These are phyloP conservation scores for Cutaneotrichosporon spelunceum DNA, from an alignment of 1,284 basidiomycete species.

Conservation along the genomic window DNA sequence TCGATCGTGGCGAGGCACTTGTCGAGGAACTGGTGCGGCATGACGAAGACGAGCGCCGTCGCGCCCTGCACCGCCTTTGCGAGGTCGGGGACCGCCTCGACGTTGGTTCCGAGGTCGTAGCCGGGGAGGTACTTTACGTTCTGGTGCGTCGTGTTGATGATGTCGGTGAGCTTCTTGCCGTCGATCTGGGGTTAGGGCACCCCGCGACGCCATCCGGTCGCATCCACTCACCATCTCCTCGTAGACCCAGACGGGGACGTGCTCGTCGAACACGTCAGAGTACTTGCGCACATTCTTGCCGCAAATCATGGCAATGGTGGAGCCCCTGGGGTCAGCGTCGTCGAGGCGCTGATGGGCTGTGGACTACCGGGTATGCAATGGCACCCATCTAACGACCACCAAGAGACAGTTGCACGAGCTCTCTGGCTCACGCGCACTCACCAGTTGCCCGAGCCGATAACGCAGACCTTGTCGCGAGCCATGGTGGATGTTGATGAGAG, in stretches of 20 bases:
- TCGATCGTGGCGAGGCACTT: conserved; percentile 51
- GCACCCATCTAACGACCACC: neutral
- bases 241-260: conserved; percentile 56
- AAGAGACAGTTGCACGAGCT: neutral
- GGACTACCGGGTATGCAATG: neutral
- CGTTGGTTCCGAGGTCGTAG: conserved; percentile 55
- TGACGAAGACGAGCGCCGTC: conserved; percentile 58
- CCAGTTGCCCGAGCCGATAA: conserved; percentile 57
- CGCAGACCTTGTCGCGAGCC: conserved; percentile 55
- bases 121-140: conserved; percentile 55
- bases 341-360: neutral
- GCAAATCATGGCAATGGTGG: conserved; percentile 58
- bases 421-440: conserved; percentile 16
- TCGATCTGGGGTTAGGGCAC: conserved; percentile 47
- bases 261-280: conserved; percentile 52
- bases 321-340: conserved; percentile 51
- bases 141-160: conserved; percentile 57
- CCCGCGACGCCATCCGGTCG: neutral
- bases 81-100: conserved; percentile 56
- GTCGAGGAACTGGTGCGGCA: conserved; percentile 56
- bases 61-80: conserved; percentile 56
- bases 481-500: conserved; percentile 10
- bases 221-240: conserved; percentile 53
- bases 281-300: conserved; percentile 53
- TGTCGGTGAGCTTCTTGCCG: conserved; percentile 57